Evolutionary conservation across 805 yeast species (phyloP).

Genomic region (Kuraishia cidri): DNA sequence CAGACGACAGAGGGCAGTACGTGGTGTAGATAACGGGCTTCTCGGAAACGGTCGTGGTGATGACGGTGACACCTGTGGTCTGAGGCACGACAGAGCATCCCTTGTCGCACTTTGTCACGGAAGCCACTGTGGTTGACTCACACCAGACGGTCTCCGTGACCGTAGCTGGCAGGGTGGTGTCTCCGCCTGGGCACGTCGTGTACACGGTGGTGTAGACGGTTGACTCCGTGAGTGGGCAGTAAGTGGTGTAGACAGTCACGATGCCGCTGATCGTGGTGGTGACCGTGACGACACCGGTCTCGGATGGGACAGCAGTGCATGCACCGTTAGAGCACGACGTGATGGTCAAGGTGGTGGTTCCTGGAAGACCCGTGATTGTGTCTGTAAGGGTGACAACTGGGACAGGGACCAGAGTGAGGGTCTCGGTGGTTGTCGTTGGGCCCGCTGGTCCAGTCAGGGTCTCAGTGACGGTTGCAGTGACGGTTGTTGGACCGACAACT

Average conservation of each 20-base stretch:
- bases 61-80: slow-evolving; percentile 15
- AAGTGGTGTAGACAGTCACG: slow-evolving; percentile 13
- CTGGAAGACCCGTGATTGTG: no score
- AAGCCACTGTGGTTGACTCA: slow-evolving; percentile 8
- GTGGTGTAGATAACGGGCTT: slow-evolving; percentile 17
- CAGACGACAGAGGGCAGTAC: slow-evolving; percentile 3
- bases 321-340: slow-evolving; percentile 5
- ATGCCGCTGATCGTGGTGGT: slow-evolving; percentile 5
- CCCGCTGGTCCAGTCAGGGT: no score
- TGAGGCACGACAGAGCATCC: no score
- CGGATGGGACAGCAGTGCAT: slow-evolving; percentile 6
- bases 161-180: slow-evolving; percentile 7
- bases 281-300: slow-evolving; percentile 5
- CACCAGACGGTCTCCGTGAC: slow-evolving; percentile 8
- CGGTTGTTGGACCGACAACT: no score
- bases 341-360: slow-evolving; percentile 4
- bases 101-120: slow-evolving; percentile 16
- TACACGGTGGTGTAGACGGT: background rate
- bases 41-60: slow-evolving; percentile 15
- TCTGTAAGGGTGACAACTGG: slow-evolving; percentile 13
- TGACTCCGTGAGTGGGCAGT: slow-evolving; percentile 14
- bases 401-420: slow-evolving; percentile 8
- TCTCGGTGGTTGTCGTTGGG: slow-evolving; percentile 4
- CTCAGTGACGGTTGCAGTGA: no score
- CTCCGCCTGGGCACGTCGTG: slow-evolving; percentile 1